Base-by-base conservation (phyloP, 345 rosid genomes). In the Citrus cavaleriei region DNA sequence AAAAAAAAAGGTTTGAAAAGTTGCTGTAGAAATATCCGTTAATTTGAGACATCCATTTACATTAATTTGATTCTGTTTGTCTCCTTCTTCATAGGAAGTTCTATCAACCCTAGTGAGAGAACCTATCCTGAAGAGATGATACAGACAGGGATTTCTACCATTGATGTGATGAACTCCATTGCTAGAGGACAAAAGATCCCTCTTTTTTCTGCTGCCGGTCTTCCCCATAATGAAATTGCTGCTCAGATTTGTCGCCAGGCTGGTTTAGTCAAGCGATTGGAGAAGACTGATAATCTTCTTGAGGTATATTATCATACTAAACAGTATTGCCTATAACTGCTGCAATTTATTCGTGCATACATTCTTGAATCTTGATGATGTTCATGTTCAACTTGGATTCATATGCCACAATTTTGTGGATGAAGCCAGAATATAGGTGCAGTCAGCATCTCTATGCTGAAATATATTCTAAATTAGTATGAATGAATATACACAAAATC, bases 181-280 rank as follows among this genome's bases (percentile, higher is more conserved):
- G 99, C 99, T 73, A 91, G 99, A 86, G 99, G 98, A 83, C 98
- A 95, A 79, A 95, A 95, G 82, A 95, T 95, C 75, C 99, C 99
- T 73, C 93, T 95, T 46, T 95, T 95, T 83, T 95, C 98, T 78
- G 99, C 98, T 86, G 98, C 98, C 77, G 97, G 99, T 91, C 98
- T 95, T 58, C 99, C 97, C 27, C 99, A 95, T 83, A 95, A 95
- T 78, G 99, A 95, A 88, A 95, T 95, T 19, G 98, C 98, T 81
- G 99, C 98, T 84, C 98, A 95, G 83, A 95, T 95, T 72, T 95
- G 99, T 86, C 99, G 99, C 46, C 98, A 95, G 81, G 99, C 98
- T 78, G 99, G 99, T 85, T 82, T 95, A 78, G 99, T 95, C 37
- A 95, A 95, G 88, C 93, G 97, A 75, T 74, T 93, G 91, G 97